Conservation (phyloP, 2,329 filamentous ascomycete species). For the Nectriaceae sp. region DNA sequence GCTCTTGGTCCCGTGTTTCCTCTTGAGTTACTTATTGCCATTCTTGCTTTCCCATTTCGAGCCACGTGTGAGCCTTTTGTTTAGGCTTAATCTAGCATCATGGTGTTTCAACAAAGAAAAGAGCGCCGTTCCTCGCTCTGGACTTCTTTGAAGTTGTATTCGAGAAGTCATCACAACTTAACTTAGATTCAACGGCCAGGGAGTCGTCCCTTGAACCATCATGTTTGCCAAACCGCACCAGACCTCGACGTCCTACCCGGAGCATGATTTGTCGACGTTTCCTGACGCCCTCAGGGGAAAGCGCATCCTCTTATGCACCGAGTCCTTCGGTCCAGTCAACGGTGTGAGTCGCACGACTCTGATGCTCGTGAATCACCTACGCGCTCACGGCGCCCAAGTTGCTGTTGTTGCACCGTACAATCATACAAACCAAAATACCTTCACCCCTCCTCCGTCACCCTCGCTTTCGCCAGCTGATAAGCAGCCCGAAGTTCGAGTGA, state of each 20-base stretch:
- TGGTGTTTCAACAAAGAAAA: conserved; percentile 14
- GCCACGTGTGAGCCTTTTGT: conserved; percentile 30
- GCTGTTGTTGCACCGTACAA: conserved; percentile 67
- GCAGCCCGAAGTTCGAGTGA: conserved; percentile 57
- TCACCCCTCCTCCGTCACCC: conserved; percentile 45
- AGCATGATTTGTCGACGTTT: conserved; percentile 47
- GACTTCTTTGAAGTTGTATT: too few species aligned
- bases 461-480: conserved; percentile 34
- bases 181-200: too few species aligned
- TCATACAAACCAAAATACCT: conserved; percentile 55
- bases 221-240: conserved; percentile 16
- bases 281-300: conserved; percentile 56
- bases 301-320: conserved; percentile 67
- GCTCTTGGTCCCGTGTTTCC: conserved; percentile 19
- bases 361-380: conserved; percentile 68
- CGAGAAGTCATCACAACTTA: too few species aligned
- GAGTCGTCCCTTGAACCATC: too few species aligned
- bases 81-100: conserved; percentile 3
- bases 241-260: conserved; percentile 12
- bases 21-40: conserved; percentile 6
- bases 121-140: too few species aligned
- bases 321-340: conserved; percentile 73
- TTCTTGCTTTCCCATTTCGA: conserved; percentile 15
- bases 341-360: conserved; percentile 72
- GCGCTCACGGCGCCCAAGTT: conserved; percentile 63